Evolutionary conservation across 2,329 filamentous ascomycete genomes (phyloP).

Genomic region (Calonectria ilicicola): DNA sequence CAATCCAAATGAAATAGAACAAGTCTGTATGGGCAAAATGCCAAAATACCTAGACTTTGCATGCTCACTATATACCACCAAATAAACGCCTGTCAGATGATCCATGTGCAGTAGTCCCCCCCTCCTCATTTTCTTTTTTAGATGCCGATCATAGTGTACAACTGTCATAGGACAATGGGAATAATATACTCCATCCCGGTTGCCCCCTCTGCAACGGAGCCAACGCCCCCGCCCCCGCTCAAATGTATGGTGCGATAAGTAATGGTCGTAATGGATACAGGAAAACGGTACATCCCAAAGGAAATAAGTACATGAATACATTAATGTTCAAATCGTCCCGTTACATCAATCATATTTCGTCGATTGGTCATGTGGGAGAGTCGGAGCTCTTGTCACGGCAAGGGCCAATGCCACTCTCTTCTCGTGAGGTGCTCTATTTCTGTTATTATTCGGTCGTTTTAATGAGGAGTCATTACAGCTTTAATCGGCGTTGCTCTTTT

Average conservation of each 20-base stretch:
- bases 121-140: slow-evolving; percentile 32
- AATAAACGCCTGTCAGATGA: slow-evolving; percentile 23
- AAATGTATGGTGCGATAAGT: not conserved
- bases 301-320: slow-evolving; percentile 35
- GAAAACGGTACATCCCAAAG: slow-evolving; percentile 22
- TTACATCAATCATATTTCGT: slow-evolving; percentile 14
- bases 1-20: slow-evolving; percentile 1
- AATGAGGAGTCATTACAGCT: slow-evolving; percentile 39
- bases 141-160: slow-evolving; percentile 19
- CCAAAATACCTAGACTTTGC: slow-evolving; percentile 12
- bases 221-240: not conserved
- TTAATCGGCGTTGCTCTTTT: slow-evolving; percentile 53
- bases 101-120: not conserved
- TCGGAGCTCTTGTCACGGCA: slow-evolving; percentile 16
- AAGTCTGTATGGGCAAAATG: not conserved
- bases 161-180: slow-evolving; percentile 31
- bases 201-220: not conserved
- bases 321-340: slow-evolving; percentile 41
- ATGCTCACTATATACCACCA: slow-evolving; percentile 18
- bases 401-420: slow-evolving; percentile 25
- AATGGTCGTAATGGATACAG: slow-evolving; percentile 23
- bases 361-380: slow-evolving; percentile 21
- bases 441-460: slow-evolving; percentile 7
- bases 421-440: slow-evolving; percentile 6
- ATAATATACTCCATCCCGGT: not conserved